A percentile compares a stretch with the other conserved stretches of the same genome.
Evolutionary conservation across 768 basidiomycete genomes (phyloP).

Genomic region (Suillus paluster): DNA sequence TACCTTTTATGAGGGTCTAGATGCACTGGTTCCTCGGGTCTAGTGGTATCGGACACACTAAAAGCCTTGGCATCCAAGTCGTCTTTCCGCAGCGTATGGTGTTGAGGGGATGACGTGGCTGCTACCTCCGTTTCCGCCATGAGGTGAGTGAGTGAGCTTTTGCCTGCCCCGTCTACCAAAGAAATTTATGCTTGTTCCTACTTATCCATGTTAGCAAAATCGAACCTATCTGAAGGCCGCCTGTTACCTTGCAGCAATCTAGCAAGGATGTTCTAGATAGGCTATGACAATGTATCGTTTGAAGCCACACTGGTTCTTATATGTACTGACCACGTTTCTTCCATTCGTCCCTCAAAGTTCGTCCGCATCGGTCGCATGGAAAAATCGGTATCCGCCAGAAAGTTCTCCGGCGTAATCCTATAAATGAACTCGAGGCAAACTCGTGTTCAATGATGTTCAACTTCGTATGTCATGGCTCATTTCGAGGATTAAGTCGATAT

Average conservation of each 20-base stretch:
- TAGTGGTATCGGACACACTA: slow-evolving; percentile 37
- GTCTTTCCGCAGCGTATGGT: slow-evolving; percentile 38
- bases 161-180: slow-evolving; percentile 44
- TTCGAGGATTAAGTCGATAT: too few relatives aligned
- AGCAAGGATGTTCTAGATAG: background rate
- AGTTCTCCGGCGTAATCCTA: too few relatives aligned
- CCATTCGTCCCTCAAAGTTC: too few relatives aligned
- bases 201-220: background rate
- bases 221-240: too few relatives aligned
- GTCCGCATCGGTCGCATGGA: too few relatives aligned
- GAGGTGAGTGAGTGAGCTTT: slow-evolving; percentile 42
- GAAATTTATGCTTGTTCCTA: slow-evolving; percentile 21
- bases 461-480: too few relatives aligned
- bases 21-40: slow-evolving; percentile 20
- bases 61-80: slow-evolving; percentile 24
- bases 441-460: too few relatives aligned
- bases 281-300: too few relatives aligned
- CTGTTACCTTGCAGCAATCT: background rate
- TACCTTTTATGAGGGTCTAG: background rate
- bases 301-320: too few relatives aligned
- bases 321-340: too few relatives aligned
- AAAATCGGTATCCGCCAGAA: too few relatives aligned
- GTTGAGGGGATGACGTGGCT: slow-evolving; percentile 22
- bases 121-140: slow-evolving; percentile 36
- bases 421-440: too few relatives aligned